Base-by-base conservation (phyloP, 192 early-diverging fungal genomes). In the Rhizoclosmatium sp. region DNA sequence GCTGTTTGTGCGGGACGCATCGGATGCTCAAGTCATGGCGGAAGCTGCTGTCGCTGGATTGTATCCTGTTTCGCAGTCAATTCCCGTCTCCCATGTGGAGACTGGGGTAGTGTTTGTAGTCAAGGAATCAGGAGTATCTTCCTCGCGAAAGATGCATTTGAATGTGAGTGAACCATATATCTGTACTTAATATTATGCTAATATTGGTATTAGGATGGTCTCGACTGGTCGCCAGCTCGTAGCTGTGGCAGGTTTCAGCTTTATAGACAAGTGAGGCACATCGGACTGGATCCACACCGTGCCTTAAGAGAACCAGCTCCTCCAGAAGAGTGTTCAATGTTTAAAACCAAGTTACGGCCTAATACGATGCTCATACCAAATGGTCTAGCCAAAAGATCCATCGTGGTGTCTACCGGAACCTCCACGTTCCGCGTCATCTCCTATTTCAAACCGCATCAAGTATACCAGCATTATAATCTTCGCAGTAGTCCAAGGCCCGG, bases 351-450 rank as follows among this genome's bases (percentile, higher is more conserved):
- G 5, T 10, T 7, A 65, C 62, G 62, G 7, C 21, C 21, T 10
- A 41, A 65, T 65, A 16, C 62, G 21, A 41, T 10, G 23, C 21
- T 65, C 7, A 41, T 65, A 7, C 23, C 62, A 65, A 41, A 65
- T 21, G 62, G 62, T 10, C 48, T 69, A 2, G 68, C 68, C 14
- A 69, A 69, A 10, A 10, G 68, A 69, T 45, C 68, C 9, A 69
- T 69, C 65, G 39, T 39, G 21, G 39, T 39, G 65, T 19, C 21
- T 23, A 16, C 19, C 2, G 39, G 19, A 2, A 66, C 65, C 2
- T 14, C n/a, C 65, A 39, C 19, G 39, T 66, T 40, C 39, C 65
- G 65, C 21, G 65, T 66, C 14, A 42, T 66, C 40, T 66, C 65
- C 14, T 66, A 66, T 39, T 66, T 66, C 39, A 23, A 66, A 23